Evolutionary conservation across 495 filamentous ascomycete species (phyloP).

Genomic region (Penicillium salamii): DNA sequence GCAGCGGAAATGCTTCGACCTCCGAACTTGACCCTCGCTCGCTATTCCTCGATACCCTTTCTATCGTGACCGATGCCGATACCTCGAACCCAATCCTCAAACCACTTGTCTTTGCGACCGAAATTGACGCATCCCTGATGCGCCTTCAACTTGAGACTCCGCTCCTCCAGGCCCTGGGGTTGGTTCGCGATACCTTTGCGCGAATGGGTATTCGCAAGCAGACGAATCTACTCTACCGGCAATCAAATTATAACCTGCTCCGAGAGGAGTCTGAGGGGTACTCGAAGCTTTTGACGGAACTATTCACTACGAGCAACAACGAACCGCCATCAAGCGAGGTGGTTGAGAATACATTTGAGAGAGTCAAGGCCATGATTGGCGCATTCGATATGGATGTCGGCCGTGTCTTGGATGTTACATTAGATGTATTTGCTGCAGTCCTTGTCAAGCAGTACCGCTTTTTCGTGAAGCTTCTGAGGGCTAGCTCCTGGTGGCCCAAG

Average conservation of each 20-base stretch:
- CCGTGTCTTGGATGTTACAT: constrained; percentile 84
- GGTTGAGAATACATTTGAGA: constrained; percentile 67
- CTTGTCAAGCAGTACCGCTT: constrained; percentile 84
- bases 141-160: constrained; percentile 78
- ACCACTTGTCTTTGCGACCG: constrained; percentile 63
- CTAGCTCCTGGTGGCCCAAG: constrained; percentile 96
- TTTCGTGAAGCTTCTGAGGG: constrained; percentile 85
- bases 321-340: constrained; percentile 60
- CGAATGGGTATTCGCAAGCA: constrained; percentile 80
- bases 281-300: constrained; percentile 81
- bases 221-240: constrained; percentile 88
- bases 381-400: constrained; percentile 94
- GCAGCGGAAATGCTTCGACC: constrained; percentile 21
- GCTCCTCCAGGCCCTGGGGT: constrained; percentile 66
- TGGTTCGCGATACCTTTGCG: constrained; percentile 83
- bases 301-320: constrained; percentile 73
- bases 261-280: constrained; percentile 97
- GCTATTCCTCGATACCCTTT: constrained; percentile 78
- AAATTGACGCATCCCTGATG: constrained; percentile 67
- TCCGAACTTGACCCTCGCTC: constrained; percentile 57
- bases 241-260: constrained; percentile 93
- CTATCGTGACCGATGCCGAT: constrained; percentile 68
- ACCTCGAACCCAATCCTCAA: constrained; percentile 43
- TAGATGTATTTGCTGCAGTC: constrained; percentile 84
- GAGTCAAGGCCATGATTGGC: constrained; percentile 86